A percentile compares a stretch with the other conserved stretches of the same genome.
These are phyloP conservation scores for Boletus fagicola DNA, from an alignment of 768 basidiomycete genomes.

Conservation along the genomic window DNA sequence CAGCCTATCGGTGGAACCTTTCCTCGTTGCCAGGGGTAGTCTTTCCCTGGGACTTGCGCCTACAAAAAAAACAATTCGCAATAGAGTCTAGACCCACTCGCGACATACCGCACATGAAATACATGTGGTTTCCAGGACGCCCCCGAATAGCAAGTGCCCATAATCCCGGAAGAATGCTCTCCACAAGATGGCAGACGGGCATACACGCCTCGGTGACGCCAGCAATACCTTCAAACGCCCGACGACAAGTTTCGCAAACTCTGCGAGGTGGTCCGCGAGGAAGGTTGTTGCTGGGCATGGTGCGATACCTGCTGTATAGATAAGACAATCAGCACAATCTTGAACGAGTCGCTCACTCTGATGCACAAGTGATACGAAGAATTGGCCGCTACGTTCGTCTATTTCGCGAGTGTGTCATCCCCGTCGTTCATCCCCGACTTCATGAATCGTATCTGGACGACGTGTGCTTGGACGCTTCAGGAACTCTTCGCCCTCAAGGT, in stretches of 20 bases:
- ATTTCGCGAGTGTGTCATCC: no score
- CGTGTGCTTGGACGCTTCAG: no score
- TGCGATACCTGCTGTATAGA: not conserved
- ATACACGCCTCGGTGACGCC: not conserved
- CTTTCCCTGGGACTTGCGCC: not conserved
- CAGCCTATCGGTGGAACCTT: no score
- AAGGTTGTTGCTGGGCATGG: not conserved
- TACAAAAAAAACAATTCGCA: not conserved
- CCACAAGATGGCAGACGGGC: not conserved
- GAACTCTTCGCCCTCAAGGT: no score
- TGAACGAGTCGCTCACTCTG: not conserved
- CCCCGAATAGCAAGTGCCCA: not conserved
- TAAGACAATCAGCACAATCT: not conserved
- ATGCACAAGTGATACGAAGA: not conserved
- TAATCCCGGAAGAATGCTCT: no score
- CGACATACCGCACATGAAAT: not conserved
- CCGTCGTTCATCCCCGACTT: no score
- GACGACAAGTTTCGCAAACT: no score
- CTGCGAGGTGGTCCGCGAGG: not conserved
- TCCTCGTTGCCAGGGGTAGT: not conserved
- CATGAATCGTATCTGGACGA: not conserved
- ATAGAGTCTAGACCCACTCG: not conserved
- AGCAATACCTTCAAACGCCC: not conserved
- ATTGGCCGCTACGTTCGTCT: no score
- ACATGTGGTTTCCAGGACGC: not conserved